These are phyloP conservation scores for Tephrocybe sp. DNA, from an alignment of 768 basidiomycete species.

Conservation along the genomic window DNA sequence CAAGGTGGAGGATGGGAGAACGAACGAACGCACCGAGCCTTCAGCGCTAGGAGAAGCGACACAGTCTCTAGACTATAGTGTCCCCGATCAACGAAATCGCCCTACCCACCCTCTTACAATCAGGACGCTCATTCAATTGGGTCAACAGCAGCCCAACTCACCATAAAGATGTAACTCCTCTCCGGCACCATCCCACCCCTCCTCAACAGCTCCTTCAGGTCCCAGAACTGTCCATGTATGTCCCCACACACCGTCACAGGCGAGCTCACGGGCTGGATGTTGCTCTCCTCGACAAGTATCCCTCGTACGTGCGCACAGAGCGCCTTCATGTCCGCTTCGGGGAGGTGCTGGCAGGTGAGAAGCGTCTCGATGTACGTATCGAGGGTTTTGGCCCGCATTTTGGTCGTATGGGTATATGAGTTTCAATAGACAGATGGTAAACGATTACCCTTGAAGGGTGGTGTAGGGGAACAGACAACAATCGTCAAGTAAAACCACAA, in stretches of 20 bases:
- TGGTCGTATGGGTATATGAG: no score
- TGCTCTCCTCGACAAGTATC: constrained; percentile 93
- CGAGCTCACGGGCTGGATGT: constrained; percentile 93
- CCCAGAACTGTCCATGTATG: constrained; percentile 98
- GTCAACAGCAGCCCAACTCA: no score
- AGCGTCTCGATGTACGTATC: constrained; percentile 91
- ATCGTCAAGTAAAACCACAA: no score
- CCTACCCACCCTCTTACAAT: constrained; percentile 45
- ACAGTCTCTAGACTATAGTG: constrained; percentile 97
- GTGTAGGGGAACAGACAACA: no score
- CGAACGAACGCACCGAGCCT: constrained; percentile 66
- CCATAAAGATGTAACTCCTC: constrained; percentile 96
- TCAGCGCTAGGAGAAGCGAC: constrained; percentile 82
- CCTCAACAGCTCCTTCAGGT: constrained; percentile 84
- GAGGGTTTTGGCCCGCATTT: constrained; percentile 38
- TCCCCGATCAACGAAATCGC: constrained; percentile 96
- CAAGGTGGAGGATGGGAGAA: background rate
- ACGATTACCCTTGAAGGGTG: no score
- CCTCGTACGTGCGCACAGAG: constrained; percentile 89
- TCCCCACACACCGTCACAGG: constrained; percentile 96
- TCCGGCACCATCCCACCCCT: constrained; percentile 86
- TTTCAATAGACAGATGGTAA: no score
- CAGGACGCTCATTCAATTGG: no score
- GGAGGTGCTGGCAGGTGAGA: constrained; percentile 81
- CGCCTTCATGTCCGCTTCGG: constrained; percentile 90